A percentile compares a stretch with the other conserved stretches of the same genome.
phyloP scores from a whole-genome alignment of 345 rosid genomes.

The Populus euphratica region DNA sequence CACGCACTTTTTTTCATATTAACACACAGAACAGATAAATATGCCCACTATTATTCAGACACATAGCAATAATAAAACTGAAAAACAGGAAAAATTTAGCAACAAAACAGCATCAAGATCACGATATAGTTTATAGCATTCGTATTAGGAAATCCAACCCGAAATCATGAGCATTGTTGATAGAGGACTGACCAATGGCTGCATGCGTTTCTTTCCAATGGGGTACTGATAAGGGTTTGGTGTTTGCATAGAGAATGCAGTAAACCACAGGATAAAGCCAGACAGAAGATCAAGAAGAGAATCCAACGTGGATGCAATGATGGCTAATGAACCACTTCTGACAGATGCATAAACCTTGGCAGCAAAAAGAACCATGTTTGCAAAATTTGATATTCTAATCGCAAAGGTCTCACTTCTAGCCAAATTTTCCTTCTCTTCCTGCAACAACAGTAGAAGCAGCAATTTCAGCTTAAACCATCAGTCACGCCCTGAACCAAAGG shows the following conservation, averaged over 20 bases:
- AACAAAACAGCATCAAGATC: neutral
- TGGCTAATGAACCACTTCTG: slow-evolving; percentile 89
- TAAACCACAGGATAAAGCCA: slow-evolving; percentile 96
- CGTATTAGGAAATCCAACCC: neutral
- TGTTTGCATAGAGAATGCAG: slow-evolving; percentile 97
- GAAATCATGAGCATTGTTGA: neutral
- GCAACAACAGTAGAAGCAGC: slow-evolving; percentile 20
- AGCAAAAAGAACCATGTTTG: slow-evolving; percentile 88
- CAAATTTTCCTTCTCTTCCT: slow-evolving; percentile 86
- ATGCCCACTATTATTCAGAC: neutral
- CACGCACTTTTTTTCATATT: neutral
- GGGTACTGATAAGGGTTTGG: slow-evolving; percentile 95
- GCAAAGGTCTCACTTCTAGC: slow-evolving; percentile 89
- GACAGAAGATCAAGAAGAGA: slow-evolving; percentile 99
- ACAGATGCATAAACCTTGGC: slow-evolving; percentile 95
- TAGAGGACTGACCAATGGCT: slow-evolving; percentile 74
- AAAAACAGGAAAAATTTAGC: neutral
- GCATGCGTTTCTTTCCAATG: slow-evolving; percentile 97
- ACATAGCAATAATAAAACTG: neutral
- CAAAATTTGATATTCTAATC: slow-evolving; percentile 81
- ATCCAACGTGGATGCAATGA: slow-evolving; percentile 92
- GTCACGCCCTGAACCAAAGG: neutral
- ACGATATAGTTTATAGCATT: neutral
- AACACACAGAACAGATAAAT: neutral
- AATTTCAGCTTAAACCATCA: slow-evolving; percentile 10